Evolutionary conservation across 2,329 filamentous ascomycete genomes (phyloP), one percentile per base, ranked within the genome.

Genomic region (Colletotrichum phormii): DNA sequence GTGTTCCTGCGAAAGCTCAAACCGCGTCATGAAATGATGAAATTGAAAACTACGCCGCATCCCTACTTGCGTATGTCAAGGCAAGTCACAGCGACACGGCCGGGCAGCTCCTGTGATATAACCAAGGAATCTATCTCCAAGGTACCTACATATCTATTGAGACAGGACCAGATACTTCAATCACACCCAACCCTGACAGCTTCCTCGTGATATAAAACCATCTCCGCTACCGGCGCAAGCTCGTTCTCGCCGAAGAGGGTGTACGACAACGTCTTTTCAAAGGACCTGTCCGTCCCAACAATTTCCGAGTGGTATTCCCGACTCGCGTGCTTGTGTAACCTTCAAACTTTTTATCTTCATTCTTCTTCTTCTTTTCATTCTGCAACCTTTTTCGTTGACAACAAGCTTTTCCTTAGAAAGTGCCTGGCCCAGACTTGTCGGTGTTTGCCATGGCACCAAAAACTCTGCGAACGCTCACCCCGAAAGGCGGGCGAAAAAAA

Each of bases 241-340:
- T 69, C 64, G 69, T 72, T 22, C 42, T 69, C 54, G 58, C 65
- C 59, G 59, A 37, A 70, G 70, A 70, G 54, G 66, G 70, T 72
- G 65, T 70, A 24, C 12, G 46, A 37, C 46, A 15, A 53, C 54
- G 51, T 49, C 15, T 53, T 22, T 31, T 37, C 31, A n/a, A 15
- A 54, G 49, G 61, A 11, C 49, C 18, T n/a, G 61, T 37, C 61
- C 61, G 9, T 64, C 61, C 61, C 61, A 64, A 26, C 49, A 33
- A 24, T 37, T 8, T 26, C 29, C 11, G 18, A 13, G 4, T 18
- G 15, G 18, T 11, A 9, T 49, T 22, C 42, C 31, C 22, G 13
- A n/a, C 22, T 49, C 46, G n/a, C 8, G 49, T 26, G 11, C 15
- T 7, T 24, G 42, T 49, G 42, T n/a, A 49, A n/a, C 42, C 42